Evolutionary conservation across 768 basidiomycete genomes (phyloP), one percentile per base, ranked within the genome.

Genomic region (Naganishia onofrii): DNA sequence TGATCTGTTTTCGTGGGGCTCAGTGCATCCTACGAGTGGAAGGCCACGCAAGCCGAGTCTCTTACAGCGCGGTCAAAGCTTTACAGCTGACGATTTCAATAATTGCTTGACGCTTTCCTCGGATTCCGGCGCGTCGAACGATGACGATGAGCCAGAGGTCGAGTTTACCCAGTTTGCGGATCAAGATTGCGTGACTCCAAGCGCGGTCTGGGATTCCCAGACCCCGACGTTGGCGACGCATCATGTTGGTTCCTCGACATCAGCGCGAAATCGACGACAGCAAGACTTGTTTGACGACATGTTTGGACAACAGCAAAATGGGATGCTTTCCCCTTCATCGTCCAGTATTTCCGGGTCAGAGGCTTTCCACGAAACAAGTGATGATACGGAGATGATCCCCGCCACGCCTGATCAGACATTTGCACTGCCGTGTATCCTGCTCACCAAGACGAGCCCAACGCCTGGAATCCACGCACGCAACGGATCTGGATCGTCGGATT

Each of bases 71-170:
- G 78, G 78, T 46, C 73, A 74, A 13, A 76, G 74, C 23, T 79
- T 77, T 72, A 79, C 78, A n/a, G 76, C 75, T 3, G 75, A 76
- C 56, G 78, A 79, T 51, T 76, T 77, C 58, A 73, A 38, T 34
- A 63, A 26, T 44, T 63, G 60, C 38, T 29, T 63, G 60, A 26
- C 60, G 17, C 21, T 63, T 12, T 63, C 60, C n/a, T 63, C 60
- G 38, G 42, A 63, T 19, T 26, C 38, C 21, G 38, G 48, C n/a
- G 6, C 38, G 15, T 2, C 60, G 32, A 26, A 46, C 29, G 38
- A 44, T 34, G 60, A 36, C 34, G 34, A 38, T 32, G 34, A 29
- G 57, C 7, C 15, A 3, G 38, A 36, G 15, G 42, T 26, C 3
- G 48, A 51, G 48, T 51, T 51, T 51, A 51, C 48, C 4, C n/a